Base-by-base conservation (phyloP, 2,329 filamentous ascomycete species). In the Nigrograna mackinnonii region DNA sequence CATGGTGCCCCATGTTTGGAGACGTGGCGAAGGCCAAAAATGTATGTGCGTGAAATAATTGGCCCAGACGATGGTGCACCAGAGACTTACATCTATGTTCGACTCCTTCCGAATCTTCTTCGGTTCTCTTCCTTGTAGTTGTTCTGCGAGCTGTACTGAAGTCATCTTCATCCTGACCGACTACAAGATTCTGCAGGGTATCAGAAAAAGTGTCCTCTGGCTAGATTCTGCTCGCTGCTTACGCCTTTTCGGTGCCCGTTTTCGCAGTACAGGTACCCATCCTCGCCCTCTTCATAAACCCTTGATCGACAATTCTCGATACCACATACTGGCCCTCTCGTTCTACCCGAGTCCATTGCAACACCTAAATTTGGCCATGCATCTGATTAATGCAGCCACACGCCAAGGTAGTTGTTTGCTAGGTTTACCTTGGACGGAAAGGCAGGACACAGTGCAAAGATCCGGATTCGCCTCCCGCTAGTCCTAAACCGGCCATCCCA, bases 181-280 rank as follows among this genome's bases (percentile, higher is more conserved):
- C 50, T 11, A 62, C 39, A 13, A 62, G 44, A 9, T 55, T 57
- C 59, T 63, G 19, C n/a, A 47, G 55, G n/a, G n/a, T n/a, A n/a
- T n/a, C n/a, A n/a, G n/a, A n/a, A n/a, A n/a, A n/a, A n/a, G n/a
- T n/a, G n/a, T n/a, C n/a, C n/a, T n/a, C n/a, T 22, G n/a, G 14
- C 7, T 11, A 11, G 1, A 2, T 26, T 14, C 11, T 20, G 3
- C 5, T 24, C 26, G 9, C 45, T 49, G 45, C 67, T 65, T 70
- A 89, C 87, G 70, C 89, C 84, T 55, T 91, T 84, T 54, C 85
- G 82, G 72, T 95, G 90, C 22, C 89, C 89, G 53, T 88, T 85
- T 50, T 85, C 78, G 68, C 90, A 95, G 66, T 89, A 95, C 49
- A 85, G 82, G 44, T 85, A 79, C 3, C 89, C 89, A 67, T 87